Conservation (phyloP, 2,329 filamentous ascomycete genomes). For the Fusarium udum region DNA sequence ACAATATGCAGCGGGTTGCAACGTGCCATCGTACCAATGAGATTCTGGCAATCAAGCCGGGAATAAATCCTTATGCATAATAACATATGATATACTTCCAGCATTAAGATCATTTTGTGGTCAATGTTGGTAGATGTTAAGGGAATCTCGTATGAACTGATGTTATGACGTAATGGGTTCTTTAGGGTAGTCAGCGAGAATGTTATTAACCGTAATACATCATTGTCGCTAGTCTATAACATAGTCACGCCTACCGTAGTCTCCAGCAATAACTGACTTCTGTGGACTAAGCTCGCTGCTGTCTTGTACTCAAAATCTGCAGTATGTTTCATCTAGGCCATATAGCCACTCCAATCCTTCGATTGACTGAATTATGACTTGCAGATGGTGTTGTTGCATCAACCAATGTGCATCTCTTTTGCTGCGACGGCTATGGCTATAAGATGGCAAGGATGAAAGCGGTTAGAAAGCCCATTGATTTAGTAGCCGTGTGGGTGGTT, state of each 20-base stretch:
- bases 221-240: background rate
- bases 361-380: background rate
- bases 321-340: background rate
- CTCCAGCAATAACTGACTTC: rapidly evolving
- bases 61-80: background rate
- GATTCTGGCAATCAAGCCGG: rapidly evolving
- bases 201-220: no score
- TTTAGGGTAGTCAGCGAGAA: background rate
- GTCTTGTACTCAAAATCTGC: background rate
- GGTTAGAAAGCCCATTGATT: background rate
- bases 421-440: background rate
- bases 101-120: background rate
- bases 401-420: background rate
- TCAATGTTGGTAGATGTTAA: background rate
- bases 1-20: background rate
- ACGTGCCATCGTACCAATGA: background rate
- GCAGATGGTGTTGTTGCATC: no score
- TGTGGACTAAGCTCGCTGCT: rapidly evolving
- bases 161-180: background rate
- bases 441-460: background rate
- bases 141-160: background rate
- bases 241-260: background rate
- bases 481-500: rapidly evolving
- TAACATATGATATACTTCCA: rapidly evolving
- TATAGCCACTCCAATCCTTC: background rate